phyloP scores from a whole-genome alignment of 768 basidiomycete genomes.

The Omphalotus guepiniiformis region DNA sequence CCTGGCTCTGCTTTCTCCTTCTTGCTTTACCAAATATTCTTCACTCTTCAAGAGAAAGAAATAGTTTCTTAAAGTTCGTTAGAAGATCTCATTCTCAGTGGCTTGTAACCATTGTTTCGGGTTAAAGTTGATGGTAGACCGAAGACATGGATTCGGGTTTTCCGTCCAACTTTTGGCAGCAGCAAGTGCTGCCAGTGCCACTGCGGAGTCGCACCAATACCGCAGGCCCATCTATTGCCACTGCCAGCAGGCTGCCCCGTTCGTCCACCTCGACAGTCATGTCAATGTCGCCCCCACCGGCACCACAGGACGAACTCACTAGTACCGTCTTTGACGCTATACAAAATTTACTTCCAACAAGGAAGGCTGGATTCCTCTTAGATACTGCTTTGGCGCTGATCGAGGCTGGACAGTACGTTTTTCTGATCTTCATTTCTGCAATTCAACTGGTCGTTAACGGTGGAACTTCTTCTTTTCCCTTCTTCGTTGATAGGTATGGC shows the following conservation, averaged over 20 bases:
- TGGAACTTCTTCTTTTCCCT: background rate
- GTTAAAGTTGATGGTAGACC: too few relatives aligned
- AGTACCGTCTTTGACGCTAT: constrained; percentile 45
- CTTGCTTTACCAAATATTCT: too few relatives aligned
- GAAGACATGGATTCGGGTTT: too few relatives aligned
- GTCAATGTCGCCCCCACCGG: background rate
- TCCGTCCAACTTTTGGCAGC: too few relatives aligned
- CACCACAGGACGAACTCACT: constrained; percentile 46
- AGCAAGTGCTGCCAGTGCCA: too few relatives aligned
- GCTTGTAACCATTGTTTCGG: too few relatives aligned
- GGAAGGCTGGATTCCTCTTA: constrained; percentile 48
- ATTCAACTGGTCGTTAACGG: background rate
- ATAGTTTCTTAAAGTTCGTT: too few relatives aligned
- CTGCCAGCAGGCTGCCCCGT: background rate
- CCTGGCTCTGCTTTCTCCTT: too few relatives aligned
- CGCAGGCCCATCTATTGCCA: too few relatives aligned
- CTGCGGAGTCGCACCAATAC: too few relatives aligned
- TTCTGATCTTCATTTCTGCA: constrained; percentile 1
- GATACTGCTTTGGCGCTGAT: constrained; percentile 47
- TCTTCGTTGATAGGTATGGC: constrained; percentile 46
- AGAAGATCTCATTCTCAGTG: too few relatives aligned
- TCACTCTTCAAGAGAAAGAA: too few relatives aligned
- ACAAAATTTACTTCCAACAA: constrained; percentile 36
- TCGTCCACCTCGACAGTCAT: constrained; percentile 5
- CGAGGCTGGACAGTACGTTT: constrained; percentile 44